Conservation (phyloP, 176 grass and related monocot species). For the Alloteropsis semialata region DNA sequence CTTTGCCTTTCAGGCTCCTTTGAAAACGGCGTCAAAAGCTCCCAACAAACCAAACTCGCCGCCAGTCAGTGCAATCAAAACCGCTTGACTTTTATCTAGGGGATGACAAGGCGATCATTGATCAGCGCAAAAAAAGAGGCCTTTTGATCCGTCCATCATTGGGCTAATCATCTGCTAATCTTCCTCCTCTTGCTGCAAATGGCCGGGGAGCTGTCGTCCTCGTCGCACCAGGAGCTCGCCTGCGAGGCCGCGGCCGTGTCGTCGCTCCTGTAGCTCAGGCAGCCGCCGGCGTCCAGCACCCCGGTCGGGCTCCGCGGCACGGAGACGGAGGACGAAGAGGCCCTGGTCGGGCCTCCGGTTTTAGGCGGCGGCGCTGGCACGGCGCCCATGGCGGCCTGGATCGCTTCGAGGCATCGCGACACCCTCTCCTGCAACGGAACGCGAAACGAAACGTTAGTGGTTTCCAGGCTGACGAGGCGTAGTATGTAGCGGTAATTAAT, state of each 20-base stretch:
- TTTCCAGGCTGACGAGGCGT: background rate
- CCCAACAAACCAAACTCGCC: background rate
- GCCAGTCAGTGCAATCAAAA: conserved; percentile 24
- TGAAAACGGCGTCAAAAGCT: conserved; percentile 32
- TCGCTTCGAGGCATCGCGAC: conserved; percentile 51
- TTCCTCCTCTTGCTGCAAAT: conserved; percentile 87
- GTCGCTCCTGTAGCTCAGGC: conserved; percentile 74
- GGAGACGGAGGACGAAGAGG: conserved; percentile 15
- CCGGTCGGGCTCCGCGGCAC: conserved; percentile 78
- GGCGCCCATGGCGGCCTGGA: conserved; percentile 45
- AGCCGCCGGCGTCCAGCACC: conserved; percentile 80
- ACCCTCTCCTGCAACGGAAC: conserved; percentile 58
- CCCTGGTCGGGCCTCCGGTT: background rate
- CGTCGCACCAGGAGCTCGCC: conserved; percentile 23
- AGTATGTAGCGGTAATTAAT: too few species aligned
- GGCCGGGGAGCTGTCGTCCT: conserved; percentile 32
- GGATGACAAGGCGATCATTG: background rate
- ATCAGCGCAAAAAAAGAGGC: background rate
- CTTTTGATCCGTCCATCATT: conserved; percentile 8
- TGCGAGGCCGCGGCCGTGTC: conserved; percentile 24
- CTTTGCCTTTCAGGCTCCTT: conserved; percentile 22
- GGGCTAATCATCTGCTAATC: conserved; percentile 56
- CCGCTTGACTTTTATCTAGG: conserved; percentile 20
- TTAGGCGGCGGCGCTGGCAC: conserved; percentile 5
- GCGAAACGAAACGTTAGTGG: conserved; percentile 25